These are phyloP conservation scores for Claviceps cyperi DNA, from an alignment of 2,329 filamentous ascomycete species.

Conservation along the genomic window DNA sequence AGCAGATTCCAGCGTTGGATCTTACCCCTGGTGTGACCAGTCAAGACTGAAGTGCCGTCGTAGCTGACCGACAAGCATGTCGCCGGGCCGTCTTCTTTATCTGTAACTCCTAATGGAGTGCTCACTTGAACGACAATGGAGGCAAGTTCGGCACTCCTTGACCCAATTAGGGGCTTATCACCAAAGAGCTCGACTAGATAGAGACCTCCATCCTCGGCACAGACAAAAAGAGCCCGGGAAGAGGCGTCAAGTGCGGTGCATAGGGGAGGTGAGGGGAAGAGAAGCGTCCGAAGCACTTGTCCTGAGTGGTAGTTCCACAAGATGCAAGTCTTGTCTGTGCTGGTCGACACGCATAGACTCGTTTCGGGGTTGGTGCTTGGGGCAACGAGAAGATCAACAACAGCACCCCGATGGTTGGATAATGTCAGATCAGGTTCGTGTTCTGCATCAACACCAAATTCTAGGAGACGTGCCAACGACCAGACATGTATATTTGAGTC, in stretches of 20 bases:
- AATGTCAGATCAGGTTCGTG: conserved; percentile 64
- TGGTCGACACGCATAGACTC: conserved; percentile 72
- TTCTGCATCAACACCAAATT: conserved; percentile 37
- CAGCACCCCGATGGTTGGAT: conserved; percentile 59
- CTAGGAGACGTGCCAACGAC: conserved; percentile 63
- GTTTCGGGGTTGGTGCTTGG: conserved; percentile 53
- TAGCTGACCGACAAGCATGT: conserved; percentile 62
- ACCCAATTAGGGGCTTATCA: conserved; percentile 39
- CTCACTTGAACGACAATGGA: conserved; percentile 43
- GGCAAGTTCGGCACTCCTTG: conserved; percentile 34
- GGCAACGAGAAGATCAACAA: conserved; percentile 49
- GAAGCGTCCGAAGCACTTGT: conserved; percentile 61
- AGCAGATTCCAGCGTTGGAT: conserved; percentile 70
- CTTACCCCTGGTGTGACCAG: conserved; percentile 69
- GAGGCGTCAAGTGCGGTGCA: conserved; percentile 68
- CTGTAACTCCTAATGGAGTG: conserved; percentile 39
- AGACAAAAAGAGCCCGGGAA: conserved; percentile 67
- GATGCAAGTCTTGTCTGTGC: conserved; percentile 76
- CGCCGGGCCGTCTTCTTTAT: conserved; percentile 47
- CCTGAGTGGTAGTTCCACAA: conserved; percentile 86
- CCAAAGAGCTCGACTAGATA: conserved; percentile 63
- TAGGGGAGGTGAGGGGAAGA: conserved; percentile 60
- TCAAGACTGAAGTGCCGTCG: conserved; percentile 66
- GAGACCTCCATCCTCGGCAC: conserved; percentile 66
- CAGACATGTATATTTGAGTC: conserved; percentile 90